These are phyloP conservation scores for Schoenoplectus triqueter DNA, from an alignment of 202 grass and related monocot genomes.

Conservation along the genomic window DNA sequence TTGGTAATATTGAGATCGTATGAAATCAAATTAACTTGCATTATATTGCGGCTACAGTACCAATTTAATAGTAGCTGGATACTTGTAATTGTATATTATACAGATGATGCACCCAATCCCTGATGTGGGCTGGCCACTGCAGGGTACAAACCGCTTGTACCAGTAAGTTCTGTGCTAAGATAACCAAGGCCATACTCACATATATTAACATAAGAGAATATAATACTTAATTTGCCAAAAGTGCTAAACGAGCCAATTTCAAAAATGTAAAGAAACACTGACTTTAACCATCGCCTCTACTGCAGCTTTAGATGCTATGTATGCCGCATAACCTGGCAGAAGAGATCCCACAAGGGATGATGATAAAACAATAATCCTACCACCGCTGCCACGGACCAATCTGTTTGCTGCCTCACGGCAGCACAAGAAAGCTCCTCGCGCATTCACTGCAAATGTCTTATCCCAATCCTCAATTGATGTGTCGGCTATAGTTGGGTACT, in stretches of 20 bases:
- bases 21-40: neutral
- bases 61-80: neutral
- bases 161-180: neutral
- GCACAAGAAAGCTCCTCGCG: slow-evolving; percentile 67
- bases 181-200: neutral
- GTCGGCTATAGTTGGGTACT: slow-evolving; percentile 46
- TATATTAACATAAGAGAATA: neutral
- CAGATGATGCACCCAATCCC: neutral
- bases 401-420: slow-evolving; percentile 65
- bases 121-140: neutral
- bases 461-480: slow-evolving; percentile 62
- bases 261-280: neutral
- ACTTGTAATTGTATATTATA: neutral
- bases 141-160: neutral
- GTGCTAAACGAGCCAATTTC: neutral
- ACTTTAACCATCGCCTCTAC: slow-evolving; percentile 69
- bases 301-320: slow-evolving; percentile 74
- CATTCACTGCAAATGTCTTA: slow-evolving; percentile 49
- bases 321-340: slow-evolving; percentile 39
- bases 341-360: slow-evolving; percentile 40
- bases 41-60: neutral
- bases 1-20: neutral
- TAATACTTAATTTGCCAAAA: neutral
- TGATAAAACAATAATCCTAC: slow-evolving; percentile 61
- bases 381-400: slow-evolving; percentile 49